phyloP scores from a whole-genome alignment of 2,329 filamentous ascomycete genomes.

The Chaetomiaceae sp. region DNA sequence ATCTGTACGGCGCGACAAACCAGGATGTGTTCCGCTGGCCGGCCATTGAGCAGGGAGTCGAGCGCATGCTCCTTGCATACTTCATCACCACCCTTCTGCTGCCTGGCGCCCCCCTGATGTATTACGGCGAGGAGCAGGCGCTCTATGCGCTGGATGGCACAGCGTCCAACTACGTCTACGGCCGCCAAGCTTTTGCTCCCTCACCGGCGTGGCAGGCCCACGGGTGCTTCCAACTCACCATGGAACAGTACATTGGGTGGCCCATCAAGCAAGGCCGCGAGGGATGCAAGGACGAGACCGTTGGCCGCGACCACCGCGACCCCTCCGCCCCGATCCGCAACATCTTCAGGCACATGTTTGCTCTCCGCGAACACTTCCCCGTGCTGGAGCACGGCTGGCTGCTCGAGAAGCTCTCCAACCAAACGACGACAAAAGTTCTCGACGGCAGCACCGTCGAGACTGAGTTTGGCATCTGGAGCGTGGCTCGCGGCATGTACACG shows the following conservation, averaged over 20 bases:
- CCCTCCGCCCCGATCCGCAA: slow-evolving; percentile 57
- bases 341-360: slow-evolving; percentile 57
- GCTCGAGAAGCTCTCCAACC: slow-evolving; percentile 51
- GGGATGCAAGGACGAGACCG: slow-evolving; percentile 52
- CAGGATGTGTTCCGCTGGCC: slow-evolving; percentile 65
- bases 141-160: slow-evolving; percentile 60
- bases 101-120: slow-evolving; percentile 55
- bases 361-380: slow-evolving; percentile 51
- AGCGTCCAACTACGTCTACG: slow-evolving; percentile 59
- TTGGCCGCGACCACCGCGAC: slow-evolving; percentile 58
- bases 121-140: slow-evolving; percentile 61
- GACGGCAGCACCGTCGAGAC: slow-evolving; percentile 33
- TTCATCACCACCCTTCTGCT: slow-evolving; percentile 57
- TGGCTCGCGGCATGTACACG: slow-evolving; percentile 47
- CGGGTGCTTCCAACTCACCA: slow-evolving; percentile 54
- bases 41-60: slow-evolving; percentile 50
- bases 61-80: slow-evolving; percentile 51
- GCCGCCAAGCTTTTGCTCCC: slow-evolving; percentile 57
- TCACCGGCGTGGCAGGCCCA: slow-evolving; percentile 59
- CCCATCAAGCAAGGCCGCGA: slow-evolving; percentile 47
- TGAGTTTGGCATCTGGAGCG: slow-evolving; percentile 53
- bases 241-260: slow-evolving; percentile 51
- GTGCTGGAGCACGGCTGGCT: slow-evolving; percentile 57
- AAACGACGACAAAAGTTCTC: slow-evolving; percentile 35
- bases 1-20: slow-evolving; percentile 59